phyloP scores from a whole-genome alignment of 225 moss, liverwort and hornwort genomes.

The Antitrichia curtipendula region DNA sequence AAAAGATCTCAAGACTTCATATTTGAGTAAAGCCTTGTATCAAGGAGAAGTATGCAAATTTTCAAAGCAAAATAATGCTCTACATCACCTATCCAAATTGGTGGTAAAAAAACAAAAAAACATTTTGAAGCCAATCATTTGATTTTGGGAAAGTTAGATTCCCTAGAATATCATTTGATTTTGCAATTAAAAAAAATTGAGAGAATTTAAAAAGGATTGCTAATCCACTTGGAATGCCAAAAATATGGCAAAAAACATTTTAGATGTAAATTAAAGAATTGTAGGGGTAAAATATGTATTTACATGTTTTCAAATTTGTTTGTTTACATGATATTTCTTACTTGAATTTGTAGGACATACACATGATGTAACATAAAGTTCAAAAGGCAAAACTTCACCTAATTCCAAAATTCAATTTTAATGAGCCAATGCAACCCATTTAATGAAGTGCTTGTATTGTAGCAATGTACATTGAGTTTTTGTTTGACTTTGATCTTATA shows the following conservation, averaged over 20 bases:
- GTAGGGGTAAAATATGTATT: not conserved
- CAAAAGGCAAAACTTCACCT: not conserved
- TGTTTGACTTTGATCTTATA: not conserved
- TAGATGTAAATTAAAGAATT: not conserved
- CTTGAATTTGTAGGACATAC: not conserved
- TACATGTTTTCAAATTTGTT: not conserved
- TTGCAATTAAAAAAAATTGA: not conserved
- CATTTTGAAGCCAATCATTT: accelerated
- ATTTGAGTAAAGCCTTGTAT: not conserved
- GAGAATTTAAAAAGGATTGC: not conserved
- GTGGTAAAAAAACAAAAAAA: not conserved
- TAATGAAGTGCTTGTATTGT: not conserved
- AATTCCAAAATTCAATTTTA: not conserved
- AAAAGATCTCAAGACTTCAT: not conserved
- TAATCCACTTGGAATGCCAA: too few species aligned
- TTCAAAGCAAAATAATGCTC: not conserved
- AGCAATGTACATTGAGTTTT: accelerated
- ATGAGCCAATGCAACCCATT: accelerated
- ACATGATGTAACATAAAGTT: not conserved
- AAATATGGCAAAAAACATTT: accelerated
- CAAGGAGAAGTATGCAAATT: not conserved
- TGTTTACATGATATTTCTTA: not conserved
- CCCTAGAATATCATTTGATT: not conserved
- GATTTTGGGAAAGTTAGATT: not conserved
- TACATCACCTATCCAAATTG: accelerated